Evolutionary conservation across 139 green algal species (phyloP).

Genomic region (Pleodorina starrii): DNA sequence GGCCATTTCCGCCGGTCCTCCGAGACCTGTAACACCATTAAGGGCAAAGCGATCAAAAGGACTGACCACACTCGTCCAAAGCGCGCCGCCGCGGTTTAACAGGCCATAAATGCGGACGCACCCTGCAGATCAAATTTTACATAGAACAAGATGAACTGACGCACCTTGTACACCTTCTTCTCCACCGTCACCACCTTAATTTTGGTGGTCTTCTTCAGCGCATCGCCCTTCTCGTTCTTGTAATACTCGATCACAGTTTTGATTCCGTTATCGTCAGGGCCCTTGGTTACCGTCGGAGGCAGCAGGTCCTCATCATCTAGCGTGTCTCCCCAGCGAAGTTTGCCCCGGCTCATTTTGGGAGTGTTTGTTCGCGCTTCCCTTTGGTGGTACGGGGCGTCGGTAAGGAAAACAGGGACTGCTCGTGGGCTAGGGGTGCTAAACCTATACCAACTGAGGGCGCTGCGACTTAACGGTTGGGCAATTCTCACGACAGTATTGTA

Average conservation of each 20-base stretch:
- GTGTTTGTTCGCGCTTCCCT: no score
- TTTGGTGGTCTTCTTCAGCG: constrained; percentile 94
- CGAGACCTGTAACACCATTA: constrained; percentile 62
- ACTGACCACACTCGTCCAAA: no score
- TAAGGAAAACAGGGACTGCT: no score
- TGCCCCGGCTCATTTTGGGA: constrained; percentile 45
- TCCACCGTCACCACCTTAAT: constrained; percentile 90
- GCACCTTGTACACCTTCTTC: constrained; percentile 93
- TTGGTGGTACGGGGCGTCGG: no score
- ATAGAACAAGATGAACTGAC: not conserved
- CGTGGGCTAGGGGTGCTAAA: no score
- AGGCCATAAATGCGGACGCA: not conserved
- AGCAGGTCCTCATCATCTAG: constrained; percentile 88
- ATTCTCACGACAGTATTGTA: no score
- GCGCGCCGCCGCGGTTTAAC: not conserved
- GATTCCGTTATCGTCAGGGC: constrained; percentile 92
- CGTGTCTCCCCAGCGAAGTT: constrained; percentile 91
- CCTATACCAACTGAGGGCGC: no score
- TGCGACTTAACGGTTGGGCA: no score
- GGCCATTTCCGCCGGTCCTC: constrained; percentile 83
- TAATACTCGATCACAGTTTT: constrained; percentile 94
- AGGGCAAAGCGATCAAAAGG: not conserved
- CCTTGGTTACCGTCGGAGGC: constrained; percentile 75
- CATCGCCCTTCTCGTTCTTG: constrained; percentile 93
- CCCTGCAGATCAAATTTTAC: not conserved